phyloP scores from a whole-genome alignment of 2,329 filamentous ascomycete genomes.

The Curvularia hawaiiensis region DNA sequence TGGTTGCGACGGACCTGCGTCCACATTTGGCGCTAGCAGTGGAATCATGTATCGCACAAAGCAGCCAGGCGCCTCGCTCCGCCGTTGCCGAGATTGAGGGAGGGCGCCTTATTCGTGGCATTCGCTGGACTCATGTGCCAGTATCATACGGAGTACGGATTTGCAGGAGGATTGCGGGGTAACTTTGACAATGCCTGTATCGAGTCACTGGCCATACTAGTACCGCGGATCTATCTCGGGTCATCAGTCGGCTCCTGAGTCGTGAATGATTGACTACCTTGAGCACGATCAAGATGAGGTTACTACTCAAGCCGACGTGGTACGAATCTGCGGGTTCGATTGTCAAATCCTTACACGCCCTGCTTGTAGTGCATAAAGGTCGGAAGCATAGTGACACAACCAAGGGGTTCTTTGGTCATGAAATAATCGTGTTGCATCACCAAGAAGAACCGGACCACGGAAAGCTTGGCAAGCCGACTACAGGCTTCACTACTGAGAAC shows the following conservation, averaged over 20 bases:
- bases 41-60: neutral
- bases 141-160: too few relatives aligned
- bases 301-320: neutral
- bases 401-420: neutral
- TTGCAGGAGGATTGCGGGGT: neutral
- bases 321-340: neutral
- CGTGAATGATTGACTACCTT: neutral
- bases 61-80: neutral
- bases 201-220: neutral
- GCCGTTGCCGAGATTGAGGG: neutral
- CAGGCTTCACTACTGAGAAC: conserved; percentile 13
- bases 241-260: neutral
- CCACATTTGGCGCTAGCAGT: neutral
- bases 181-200: neutral
- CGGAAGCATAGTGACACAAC: neutral
- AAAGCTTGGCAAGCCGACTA: neutral
- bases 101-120: neutral
- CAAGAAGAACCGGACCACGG: neutral
- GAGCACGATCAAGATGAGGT: neutral
- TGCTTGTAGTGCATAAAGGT: neutral
- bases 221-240: neutral
- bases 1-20: neutral
- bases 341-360: neutral
- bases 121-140: neutral
- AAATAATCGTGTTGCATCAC: neutral